Base-by-base conservation (phyloP, 352 stramenopile species). In the Pythium aristosporum region DNA sequence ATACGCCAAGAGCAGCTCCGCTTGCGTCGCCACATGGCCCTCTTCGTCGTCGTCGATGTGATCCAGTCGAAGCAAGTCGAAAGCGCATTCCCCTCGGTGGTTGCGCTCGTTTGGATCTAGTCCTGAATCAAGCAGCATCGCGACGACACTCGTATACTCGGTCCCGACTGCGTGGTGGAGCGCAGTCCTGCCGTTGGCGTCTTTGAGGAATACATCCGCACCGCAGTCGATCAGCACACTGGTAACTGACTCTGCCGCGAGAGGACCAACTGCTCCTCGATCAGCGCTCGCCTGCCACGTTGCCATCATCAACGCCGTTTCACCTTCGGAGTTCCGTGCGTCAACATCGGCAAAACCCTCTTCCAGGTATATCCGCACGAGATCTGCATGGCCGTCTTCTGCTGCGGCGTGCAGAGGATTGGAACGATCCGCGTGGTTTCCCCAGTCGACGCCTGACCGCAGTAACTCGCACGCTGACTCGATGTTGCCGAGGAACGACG, bases 231-330 rank as follows among this genome's bases (percentile, higher is more conserved):
- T 34, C 56, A 62, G 32, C 2, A 62, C 32, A 11, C 21, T 20
- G 21, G 56, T 28, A 21, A 62, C 44, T 11, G 18, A 25, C 8
- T 62, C 56, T 15, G 44, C 56, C 2, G 56, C 44, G 16, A 37
- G 16, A 9, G 56, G 41, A 18, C 43, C 30, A 3, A 62, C 56
- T 7, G 34, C n/a, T 15, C 32, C 43, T 15, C 56, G 56, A 12
- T 47, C 30, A 28, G 28, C 56, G 28, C 30, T 62, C 21, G 28
- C 30, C n/a, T 62, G 56, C 56, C 56, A 62, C 13, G 56, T 41
- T n/a, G 47, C 56, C 56, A 62, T 62, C 54, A 61, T 61, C 9
- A 61, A 20, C n/a, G 54, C 54, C 13, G 54, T 61, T 46, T 51
- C 54, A 5, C 54, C 54, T 2, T 42, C 4, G 18, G 25, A n/a